phyloP scores from a whole-genome alignment of 129 eudicot genomes.

The Arctium lappa region DNA sequence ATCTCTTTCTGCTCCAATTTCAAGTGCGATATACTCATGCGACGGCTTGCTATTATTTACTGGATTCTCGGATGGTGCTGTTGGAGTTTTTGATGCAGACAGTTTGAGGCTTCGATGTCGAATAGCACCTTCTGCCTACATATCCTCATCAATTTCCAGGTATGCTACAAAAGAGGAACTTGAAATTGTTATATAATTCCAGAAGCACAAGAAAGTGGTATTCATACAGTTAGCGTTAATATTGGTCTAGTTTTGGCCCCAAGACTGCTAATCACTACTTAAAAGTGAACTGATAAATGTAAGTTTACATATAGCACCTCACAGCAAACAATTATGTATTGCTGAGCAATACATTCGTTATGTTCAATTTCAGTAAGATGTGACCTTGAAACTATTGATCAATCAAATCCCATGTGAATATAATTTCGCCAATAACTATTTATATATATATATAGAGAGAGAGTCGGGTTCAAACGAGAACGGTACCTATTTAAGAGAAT shows the following conservation, averaged over 20 bases:
- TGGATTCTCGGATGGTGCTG: conserved; percentile 79
- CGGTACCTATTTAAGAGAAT: too few relatives aligned
- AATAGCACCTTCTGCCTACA: conserved; percentile 68
- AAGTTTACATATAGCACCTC: not conserved
- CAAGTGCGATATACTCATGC: conserved; percentile 75
- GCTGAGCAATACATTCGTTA: too few relatives aligned
- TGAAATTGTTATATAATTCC: not conserved
- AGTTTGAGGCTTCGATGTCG: conserved; percentile 65
- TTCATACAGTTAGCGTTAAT: not conserved
- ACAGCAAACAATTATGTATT: not conserved
- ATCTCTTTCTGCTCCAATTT: conserved; percentile 66
- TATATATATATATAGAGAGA: too few relatives aligned
- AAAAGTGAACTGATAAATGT: not conserved
- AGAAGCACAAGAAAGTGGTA: not conserved
- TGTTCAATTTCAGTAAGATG: too few relatives aligned
- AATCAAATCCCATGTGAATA: too few relatives aligned
- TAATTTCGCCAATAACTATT: too few relatives aligned
- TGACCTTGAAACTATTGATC: too few relatives aligned
- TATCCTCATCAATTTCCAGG: conserved; percentile 63
- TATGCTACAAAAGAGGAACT: conserved; percentile 5
- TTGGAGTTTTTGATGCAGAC: conserved; percentile 72
- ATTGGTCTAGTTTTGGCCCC: not conserved
- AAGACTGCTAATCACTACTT: not conserved
- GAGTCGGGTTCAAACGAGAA: too few relatives aligned
- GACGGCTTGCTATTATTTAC: conserved; percentile 60